These are phyloP conservation scores for Geoglossum glabrum DNA, from an alignment of 495 filamentous ascomycete species.

Conservation along the genomic window DNA sequence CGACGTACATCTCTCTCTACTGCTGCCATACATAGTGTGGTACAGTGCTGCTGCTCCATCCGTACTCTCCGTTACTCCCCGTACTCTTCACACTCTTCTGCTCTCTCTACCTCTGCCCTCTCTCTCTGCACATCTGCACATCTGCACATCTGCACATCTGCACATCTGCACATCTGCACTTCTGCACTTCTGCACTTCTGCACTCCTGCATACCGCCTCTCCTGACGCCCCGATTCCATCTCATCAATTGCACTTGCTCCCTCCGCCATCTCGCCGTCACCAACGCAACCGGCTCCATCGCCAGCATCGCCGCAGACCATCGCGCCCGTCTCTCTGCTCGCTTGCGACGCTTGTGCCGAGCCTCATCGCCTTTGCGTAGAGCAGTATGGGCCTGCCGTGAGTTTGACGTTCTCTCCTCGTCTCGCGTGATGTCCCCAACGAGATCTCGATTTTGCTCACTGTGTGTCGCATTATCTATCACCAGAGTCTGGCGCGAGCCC, in stretches of 20 bases:
- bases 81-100: too few species aligned
- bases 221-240: neutral
- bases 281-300: neutral
- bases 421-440: neutral
- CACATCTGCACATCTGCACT: too few species aligned
- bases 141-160: too few species aligned
- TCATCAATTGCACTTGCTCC: neutral
- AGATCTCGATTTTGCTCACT: constrained; percentile 6
- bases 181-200: too few species aligned
- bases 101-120: too few species aligned
- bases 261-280: neutral
- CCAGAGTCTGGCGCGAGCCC: constrained; percentile 39
- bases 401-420: neutral
- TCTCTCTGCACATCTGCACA: too few species aligned
- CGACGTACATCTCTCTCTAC: too few species aligned
- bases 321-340: neutral
- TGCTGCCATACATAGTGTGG: too few species aligned
- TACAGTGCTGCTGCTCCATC: too few species aligned
- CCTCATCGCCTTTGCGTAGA: neutral
- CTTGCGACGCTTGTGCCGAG: neutral
- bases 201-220: constrained; percentile 2
- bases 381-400: constrained; percentile 5
- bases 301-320: neutral
- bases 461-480: constrained; percentile 6
- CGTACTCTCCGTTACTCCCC: too few species aligned